Evolutionary conservation across 495 filamentous ascomycete genomes (phyloP).

Genomic region (Bacidia rubella): DNA sequence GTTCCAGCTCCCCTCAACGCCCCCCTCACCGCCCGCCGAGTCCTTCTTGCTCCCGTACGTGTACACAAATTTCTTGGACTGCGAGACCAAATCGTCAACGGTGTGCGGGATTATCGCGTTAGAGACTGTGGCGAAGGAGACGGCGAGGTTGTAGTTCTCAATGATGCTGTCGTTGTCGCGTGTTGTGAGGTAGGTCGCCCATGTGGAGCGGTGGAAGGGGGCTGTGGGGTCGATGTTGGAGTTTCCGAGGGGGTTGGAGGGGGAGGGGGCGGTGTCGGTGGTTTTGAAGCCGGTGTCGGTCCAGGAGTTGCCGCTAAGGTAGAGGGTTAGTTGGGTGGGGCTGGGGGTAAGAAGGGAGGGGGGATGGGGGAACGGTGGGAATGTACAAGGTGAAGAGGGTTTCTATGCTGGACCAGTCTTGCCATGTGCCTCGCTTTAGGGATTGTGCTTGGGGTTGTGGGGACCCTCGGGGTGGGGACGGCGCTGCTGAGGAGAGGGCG

Average conservation of each 20-base stretch:
- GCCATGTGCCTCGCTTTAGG: slow-evolving; percentile 1
- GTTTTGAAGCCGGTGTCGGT: slow-evolving; percentile 51
- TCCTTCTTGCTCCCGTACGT: neutral
- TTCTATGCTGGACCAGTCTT: slow-evolving; percentile 5
- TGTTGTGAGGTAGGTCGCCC: slow-evolving; percentile 54
- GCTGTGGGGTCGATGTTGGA: slow-evolving; percentile 35
- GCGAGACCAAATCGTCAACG: neutral
- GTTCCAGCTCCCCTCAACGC: too few relatives aligned
- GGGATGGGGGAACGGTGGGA: neutral
- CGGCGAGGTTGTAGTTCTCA: slow-evolving; percentile 56
- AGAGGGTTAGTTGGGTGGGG: neutral
- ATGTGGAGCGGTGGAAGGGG: slow-evolving; percentile 41
- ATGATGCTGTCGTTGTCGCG: slow-evolving; percentile 46
- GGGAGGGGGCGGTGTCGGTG: slow-evolving; percentile 40
- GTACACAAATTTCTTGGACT: neutral
- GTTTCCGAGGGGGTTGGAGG: slow-evolving; percentile 48
- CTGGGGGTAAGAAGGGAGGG: too few relatives aligned
- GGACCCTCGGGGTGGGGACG: too few relatives aligned
- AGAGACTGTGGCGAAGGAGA: slow-evolving; percentile 56
- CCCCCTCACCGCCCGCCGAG: neutral
- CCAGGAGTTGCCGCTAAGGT: slow-evolving; percentile 38
- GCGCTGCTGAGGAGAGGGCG: neutral
- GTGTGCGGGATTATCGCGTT: slow-evolving; percentile 34
- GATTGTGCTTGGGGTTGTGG: neutral
- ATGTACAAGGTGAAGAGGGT: slow-evolving; percentile 8